Evolutionary conservation across 1,139 yeast species (phyloP).

Genomic region (Suhomyces terraborum): DNA sequence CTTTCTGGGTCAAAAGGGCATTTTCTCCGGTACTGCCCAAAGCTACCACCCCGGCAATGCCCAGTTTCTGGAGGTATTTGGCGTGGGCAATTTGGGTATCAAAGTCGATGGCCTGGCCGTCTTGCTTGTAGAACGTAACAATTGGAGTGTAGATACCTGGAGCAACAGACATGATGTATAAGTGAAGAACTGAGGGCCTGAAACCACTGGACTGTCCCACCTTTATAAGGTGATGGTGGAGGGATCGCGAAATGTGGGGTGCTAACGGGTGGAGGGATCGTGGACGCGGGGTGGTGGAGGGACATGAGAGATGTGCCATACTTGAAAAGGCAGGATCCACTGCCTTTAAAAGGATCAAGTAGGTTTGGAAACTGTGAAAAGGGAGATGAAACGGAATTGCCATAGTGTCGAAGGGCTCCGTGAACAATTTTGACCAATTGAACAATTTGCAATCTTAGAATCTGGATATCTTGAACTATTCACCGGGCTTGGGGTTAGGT

Average conservation of each 20-base stretch:
- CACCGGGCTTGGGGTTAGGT: too few species aligned
- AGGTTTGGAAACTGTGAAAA: too few species aligned
- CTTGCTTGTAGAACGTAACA: constrained; percentile 40
- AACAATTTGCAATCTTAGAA: too few species aligned
- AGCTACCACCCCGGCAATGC: constrained; percentile 37
- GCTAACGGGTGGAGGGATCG: constrained; percentile 6
- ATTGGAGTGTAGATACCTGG: constrained; percentile 37
- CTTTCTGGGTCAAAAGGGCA: constrained; percentile 45
- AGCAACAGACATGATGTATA: constrained; percentile 11
- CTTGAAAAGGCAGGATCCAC: too few species aligned
- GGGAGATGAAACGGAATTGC: too few species aligned
- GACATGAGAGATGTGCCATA: too few species aligned
- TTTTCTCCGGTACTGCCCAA: constrained; percentile 51
- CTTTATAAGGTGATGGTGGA: constrained; percentile 7
- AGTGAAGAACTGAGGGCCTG: too few species aligned
- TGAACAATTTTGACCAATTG: too few species aligned
- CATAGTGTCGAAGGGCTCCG: too few species aligned
- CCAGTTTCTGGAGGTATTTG: constrained; percentile 29
- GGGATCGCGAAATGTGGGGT: constrained; percentile 7
- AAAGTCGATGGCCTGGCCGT: constrained; percentile 31
- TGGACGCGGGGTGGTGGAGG: constrained; percentile 6
- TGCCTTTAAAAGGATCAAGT: too few species aligned
- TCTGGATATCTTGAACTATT: too few species aligned
- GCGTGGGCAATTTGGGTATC: constrained; percentile 40
- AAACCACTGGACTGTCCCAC: neutral